Evolutionary conservation across 257 asterid species (phyloP), one percentile per base, ranked within the genome.

Genomic region (Jaltomata sinuosa): DNA sequence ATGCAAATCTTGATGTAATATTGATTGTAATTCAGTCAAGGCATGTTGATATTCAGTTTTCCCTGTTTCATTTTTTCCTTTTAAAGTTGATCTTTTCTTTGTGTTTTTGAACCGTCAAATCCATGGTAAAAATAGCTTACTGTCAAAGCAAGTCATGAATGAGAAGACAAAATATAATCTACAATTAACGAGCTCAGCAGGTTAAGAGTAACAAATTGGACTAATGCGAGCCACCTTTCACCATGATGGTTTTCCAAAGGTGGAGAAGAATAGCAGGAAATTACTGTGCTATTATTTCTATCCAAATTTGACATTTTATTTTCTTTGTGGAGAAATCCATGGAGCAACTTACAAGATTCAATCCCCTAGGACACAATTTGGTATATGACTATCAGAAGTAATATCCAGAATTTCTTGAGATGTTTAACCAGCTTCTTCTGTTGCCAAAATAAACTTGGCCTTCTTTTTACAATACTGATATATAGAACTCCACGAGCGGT

Each of bases 1-100:
- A 92, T 79, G 90, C 80, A 80, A 62, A 87, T 40, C 59, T 84
- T 69, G 31, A 82, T 47, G 81, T 25, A 74, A 42, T 69, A 40
- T 71, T 71, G 54, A 42, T 71, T 40, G 59, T 27, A 77, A 25
- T 77, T 77, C 34, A 77, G 45, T 49, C 62, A 16, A 77, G 62
- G 55, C 61, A 49, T 77, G 82, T 49, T 49, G 45, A 77, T 40
- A 40, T 77, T 77, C 45, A 49, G 10, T 49, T 77, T 29, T 77
- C 62, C 42, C 82, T 49, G 49, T 47, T 77, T 27, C 27, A 27
- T 77, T n/a, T 3, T 27, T 47, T 76, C 81, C 62, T 76, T 62
- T 76, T 25, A 27, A 47, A 76, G 62, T 16, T 76, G 62, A 77
- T 77, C 62, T 49, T 49, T 16, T 77, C 45, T 52, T 25, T 49